Evolutionary conservation across 2,329 filamentous ascomycete genomes (phyloP), one percentile per base, ranked within the genome.

Genomic region (Ascosphaera apis): DNA sequence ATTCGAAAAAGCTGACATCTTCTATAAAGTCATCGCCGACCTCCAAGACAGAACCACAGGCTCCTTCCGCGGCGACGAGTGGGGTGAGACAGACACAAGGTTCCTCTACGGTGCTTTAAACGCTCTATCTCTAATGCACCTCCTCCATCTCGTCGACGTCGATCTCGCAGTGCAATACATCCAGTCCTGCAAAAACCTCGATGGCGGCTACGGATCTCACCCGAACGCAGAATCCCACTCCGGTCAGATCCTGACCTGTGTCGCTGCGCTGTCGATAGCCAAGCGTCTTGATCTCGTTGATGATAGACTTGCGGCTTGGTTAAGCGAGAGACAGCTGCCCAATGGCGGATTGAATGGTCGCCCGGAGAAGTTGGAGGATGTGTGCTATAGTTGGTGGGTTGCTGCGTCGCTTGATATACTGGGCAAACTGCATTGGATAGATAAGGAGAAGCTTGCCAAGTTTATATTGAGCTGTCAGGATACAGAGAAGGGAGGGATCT

Each of bases 301-400:
- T 49, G 81, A 92, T 50, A 78, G 76, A 45, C 62, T 95, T 3
- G 84, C 75, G 13, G 70, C 72, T 34, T 98, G 88, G 88, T 63
- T 98, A 37, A 91, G 83, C 54, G 88, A 98, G 57, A 69, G 88
- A 42, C 88, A 98, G 53, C 63, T 91, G 18, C 69, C 80, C 7
- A 76, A 75, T 34, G 88, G 88, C 19, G 88, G 88, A 0, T 61
- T 98, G 35, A 98, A 98, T 52, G 88, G 88, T 2, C 69, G 88
- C 34, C 88, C 88, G 0, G 88, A 95, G 58, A 98, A 98, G 62
- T 61, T 79, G 42, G 86, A 92, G 52, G 88, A 98, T 53, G 86
- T 92, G 11, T 98, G 88, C 60, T 98, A 98, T 58, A 92, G 82
- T 53, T 98, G 88, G 88, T 98, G 88, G 88, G 88, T 95, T 32